These are phyloP conservation scores for Ichthyophthirius multifiliis DNA, from an alignment of 169 alveolate genomes.

Conservation along the genomic window DNA sequence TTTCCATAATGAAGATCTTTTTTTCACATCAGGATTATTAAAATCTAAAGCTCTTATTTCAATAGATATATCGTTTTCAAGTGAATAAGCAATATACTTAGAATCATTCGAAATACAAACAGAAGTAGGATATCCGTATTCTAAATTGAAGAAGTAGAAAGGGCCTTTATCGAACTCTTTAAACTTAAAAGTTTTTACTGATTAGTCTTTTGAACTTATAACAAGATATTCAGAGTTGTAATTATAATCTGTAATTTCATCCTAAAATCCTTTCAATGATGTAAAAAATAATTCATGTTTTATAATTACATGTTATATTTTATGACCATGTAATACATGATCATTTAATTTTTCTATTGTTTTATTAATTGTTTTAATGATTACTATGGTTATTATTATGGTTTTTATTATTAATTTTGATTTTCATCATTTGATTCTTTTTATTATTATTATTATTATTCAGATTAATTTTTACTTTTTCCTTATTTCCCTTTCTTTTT, in stretches of 20 bases:
- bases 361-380: too few relatives aligned
- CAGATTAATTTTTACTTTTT: too few relatives aligned
- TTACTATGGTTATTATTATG: too few relatives aligned
- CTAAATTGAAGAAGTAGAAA: not conserved
- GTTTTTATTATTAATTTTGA: too few relatives aligned
- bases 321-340: too few relatives aligned
- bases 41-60: not conserved
- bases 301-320: not conserved
- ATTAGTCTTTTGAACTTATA: not conserved
- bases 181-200: not conserved
- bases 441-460: too few relatives aligned
- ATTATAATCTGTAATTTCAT: not conserved
- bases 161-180: not conserved
- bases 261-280: not conserved
- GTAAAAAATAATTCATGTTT: not conserved
- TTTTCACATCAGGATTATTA: not conserved
- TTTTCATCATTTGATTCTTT: too few relatives aligned
- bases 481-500: too few relatives aligned
- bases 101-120: not conserved
- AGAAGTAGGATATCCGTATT: not conserved
- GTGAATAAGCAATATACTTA: not conserved
- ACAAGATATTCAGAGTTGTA: not conserved
- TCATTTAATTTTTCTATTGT: too few relatives aligned
- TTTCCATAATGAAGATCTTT: not conserved
- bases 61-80: not conserved